Conservation (phyloP, 2,329 filamentous ascomycete species). For the Sporothrix curviconia region DNA sequence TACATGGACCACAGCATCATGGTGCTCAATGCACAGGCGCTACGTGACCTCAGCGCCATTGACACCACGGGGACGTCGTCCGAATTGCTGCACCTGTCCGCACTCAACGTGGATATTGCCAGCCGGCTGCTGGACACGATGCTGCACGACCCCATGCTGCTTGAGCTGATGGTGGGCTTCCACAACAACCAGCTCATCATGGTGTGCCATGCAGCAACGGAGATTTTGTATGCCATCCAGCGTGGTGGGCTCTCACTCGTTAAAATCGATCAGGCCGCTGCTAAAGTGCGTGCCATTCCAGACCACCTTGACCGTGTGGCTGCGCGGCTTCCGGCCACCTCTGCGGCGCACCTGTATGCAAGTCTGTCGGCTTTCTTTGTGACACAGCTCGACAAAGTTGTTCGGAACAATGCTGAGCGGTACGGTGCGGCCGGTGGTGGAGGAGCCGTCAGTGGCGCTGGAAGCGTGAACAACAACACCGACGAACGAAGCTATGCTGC, state of each 20-base stretch:
- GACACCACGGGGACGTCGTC: constrained; percentile 17
- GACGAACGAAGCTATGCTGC: background rate
- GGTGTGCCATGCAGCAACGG: constrained; percentile 23
- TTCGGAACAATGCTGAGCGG: constrained; percentile 15
- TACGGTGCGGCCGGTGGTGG: background rate
- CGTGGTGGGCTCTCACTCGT: constrained; percentile 15
- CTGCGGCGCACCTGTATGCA: constrained; percentile 18
- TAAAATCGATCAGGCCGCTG: constrained; percentile 15
- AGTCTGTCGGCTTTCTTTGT: constrained; percentile 18
- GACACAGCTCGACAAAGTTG: constrained; percentile 18
- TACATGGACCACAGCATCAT: constrained; percentile 25
- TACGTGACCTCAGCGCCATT: constrained; percentile 21
- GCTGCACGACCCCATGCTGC: constrained; percentile 17
- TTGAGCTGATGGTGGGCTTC: constrained; percentile 20
- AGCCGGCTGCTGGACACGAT: constrained; percentile 18
- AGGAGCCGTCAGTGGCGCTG: background rate
- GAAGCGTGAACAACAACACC: background rate
- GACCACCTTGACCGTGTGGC: constrained; percentile 19
- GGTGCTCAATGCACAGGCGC: constrained; percentile 23
- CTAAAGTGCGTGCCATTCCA: constrained; percentile 16
- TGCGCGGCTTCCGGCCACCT: constrained; percentile 16
- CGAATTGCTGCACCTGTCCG: constrained; percentile 17
- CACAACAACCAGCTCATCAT: constrained; percentile 25
- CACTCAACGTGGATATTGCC: constrained; percentile 17
- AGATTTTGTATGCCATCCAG: constrained; percentile 20